Evolutionary conservation across 2,329 filamentous ascomycete species (phyloP).

Genomic region (Aspergillus piperis): DNA sequence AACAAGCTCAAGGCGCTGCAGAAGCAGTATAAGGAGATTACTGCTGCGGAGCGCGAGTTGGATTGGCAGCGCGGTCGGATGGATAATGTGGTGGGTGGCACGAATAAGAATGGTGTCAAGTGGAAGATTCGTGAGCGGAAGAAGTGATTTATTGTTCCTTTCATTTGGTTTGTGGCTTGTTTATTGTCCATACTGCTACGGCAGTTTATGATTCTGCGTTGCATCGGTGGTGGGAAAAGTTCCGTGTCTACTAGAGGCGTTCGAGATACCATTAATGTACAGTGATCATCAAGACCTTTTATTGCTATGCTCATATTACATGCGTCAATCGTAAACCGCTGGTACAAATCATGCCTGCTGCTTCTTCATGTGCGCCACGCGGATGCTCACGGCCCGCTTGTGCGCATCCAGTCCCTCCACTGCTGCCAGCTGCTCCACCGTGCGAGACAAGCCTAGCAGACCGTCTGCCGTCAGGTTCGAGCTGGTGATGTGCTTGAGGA

Average conservation of each 20-base stretch:
- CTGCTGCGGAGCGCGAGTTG: constrained; percentile 57
- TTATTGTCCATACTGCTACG: neutral
- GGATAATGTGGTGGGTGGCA: constrained; percentile 60
- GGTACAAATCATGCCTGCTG: constrained; percentile 17
- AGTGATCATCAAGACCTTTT: constrained; percentile 14
- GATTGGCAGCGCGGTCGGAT: constrained; percentile 63
- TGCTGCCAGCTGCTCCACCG: constrained; percentile 92
- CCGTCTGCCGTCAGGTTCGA: constrained; percentile 85
- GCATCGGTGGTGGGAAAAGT: constrained; percentile 20
- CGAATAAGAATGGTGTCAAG: constrained; percentile 65
- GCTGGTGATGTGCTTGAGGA: constrained; percentile 97
- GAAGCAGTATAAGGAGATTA: constrained; percentile 57
- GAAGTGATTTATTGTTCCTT: constrained; percentile 26
- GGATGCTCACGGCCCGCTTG: constrained; percentile 69
- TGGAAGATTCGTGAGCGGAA: constrained; percentile 66
- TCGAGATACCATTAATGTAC: constrained; percentile 23
- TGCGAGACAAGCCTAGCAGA: constrained; percentile 77
- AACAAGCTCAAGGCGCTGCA: constrained; percentile 55
- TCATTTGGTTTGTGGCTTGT: neutral
- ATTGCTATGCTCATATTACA: constrained; percentile 12
- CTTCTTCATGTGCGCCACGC: constrained; percentile 53
- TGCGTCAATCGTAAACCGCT: constrained; percentile 12
- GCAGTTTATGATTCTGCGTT: constrained; percentile 17
- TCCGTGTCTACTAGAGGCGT: constrained; percentile 14
- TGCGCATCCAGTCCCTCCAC: constrained; percentile 96